Evolutionary conservation across 1,284 basidiomycete genomes (phyloP), one percentile per base, ranked within the genome.

Genomic region (Puccinia polysora): DNA sequence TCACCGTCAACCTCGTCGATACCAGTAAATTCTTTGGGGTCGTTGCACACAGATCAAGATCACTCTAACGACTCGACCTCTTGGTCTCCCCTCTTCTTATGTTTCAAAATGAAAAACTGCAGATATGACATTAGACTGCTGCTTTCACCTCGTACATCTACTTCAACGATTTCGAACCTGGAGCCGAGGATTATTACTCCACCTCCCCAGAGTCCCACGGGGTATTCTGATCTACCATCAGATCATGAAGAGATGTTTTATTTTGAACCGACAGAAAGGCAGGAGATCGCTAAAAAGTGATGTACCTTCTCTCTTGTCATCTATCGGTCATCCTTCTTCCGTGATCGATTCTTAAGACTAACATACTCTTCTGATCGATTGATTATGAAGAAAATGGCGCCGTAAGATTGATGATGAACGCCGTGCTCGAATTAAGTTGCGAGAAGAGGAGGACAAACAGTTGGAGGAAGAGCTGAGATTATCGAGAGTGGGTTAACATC

Each of bases 161-260:
- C 5, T 45, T 12, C 40, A 12, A 56, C 55, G n/a, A 4, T 14
- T 4, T 58, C 56, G 18, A 58, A 38, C 40, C 52, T 56, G 7
- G 25, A 69, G 28, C 65, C 65, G 1, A 38, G 40, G 23, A 69
- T 69, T 4, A 30, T 56, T 8, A 59, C n/a, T 23, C 65, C 65
- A 34, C 40, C 65, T 4, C 25, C 38, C 15, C 36, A 12, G 1
- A 69, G 65, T 38, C 65, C 65, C 4, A 69, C 65, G 1, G 65
- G 65, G 18, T 69, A 59, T 32, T 69, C 65, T 25, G 65, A 69
- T 45, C 43, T 69, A 8, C 65, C 65, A 2, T 69, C 55, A 18
- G 65, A 69, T 59, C 65, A 69, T 34, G 65, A 69, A 59, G 65
- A 69, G n/a, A 69, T 69, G 65, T 69, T 59, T 32, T 69, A 69